Base-by-base conservation (phyloP, 1,139 yeast genomes). In the Barnettozyma hawaiiensis region DNA sequence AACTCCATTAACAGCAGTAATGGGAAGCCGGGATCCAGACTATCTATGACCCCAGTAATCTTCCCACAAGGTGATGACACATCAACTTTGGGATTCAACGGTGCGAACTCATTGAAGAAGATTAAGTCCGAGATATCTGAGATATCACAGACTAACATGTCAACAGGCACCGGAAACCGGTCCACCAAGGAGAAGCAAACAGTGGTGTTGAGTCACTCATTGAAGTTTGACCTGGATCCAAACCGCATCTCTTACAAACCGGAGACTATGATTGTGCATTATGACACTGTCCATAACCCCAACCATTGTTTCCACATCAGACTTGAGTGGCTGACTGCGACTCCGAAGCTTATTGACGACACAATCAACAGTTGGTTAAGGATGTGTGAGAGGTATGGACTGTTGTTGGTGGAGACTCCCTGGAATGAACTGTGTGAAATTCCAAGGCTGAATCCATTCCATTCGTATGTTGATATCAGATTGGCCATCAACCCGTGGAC, bases 261-360 rank as follows among this genome's bases (percentile, higher is more conserved):
- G 0, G 98, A 94, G 55, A 64, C 80, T 11, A 69, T 90, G 31
- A 79, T 81, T 3, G 89, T 92, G 4, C 97, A 92, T 62, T 85
- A 86, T 57, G 98, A 94, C 60, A 73, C 81, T 43, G 92, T 89
- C 4, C 97, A 89, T 59, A 92, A 90, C 58, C 97, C 97, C 0
- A 95, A 87, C 49, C 95, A 90, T 57, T 90, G 97, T 57, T 94
- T 81, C 66, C 98, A 90, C 57, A 73, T 94, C 29, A 70, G 96
- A 42, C 65, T 92, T 23, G 97, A 92, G 61, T 94, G 99, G 98
- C 67, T 92, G 31, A 86, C 85, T 47, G 81, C 96, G 0, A 87
- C 97, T 0, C 85, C 95, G 1, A 85, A 83, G 57, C 73, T 92
- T 39, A 81, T 94, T 45, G 98, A 94, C 53, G 97, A 92, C 54